Conservation (phyloP, 805 yeast species). For the Kodamaea laetipori region DNA sequence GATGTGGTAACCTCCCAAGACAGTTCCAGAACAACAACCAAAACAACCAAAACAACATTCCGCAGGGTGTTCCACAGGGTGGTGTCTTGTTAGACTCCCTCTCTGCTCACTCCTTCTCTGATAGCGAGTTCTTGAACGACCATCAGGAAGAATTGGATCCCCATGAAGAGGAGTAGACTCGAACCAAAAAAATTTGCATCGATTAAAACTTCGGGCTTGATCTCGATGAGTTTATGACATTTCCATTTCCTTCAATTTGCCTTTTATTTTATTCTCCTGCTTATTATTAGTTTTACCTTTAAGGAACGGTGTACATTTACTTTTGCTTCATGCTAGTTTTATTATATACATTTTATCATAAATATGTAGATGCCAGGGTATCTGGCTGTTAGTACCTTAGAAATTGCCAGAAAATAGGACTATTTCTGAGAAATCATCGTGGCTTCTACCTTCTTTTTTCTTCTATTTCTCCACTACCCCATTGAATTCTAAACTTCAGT, state of each 20-base stretch:
- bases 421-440: neutral
- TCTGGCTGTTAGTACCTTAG: neutral
- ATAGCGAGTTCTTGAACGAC: constrained; percentile 26
- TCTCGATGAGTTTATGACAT: constrained; percentile 1
- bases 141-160: constrained; percentile 16
- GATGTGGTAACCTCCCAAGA: constrained; percentile 94
- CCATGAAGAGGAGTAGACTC: constrained; percentile 7
- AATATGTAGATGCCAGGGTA: neutral
- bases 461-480: too few species aligned
- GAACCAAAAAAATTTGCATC: constrained; percentile 2
- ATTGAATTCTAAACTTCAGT: too few species aligned
- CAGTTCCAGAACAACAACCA: constrained; percentile 49
- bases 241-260: neutral
- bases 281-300: constrained; percentile 5
- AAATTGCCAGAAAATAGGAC: too few species aligned
- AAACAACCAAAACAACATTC: constrained; percentile 7
- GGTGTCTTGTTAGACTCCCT: constrained; percentile 15
- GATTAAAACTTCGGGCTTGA: neutral
- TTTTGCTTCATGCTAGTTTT: constrained; percentile 5
- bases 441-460: too few species aligned
- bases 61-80: constrained; percentile 8
- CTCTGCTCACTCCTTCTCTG: constrained; percentile 24
- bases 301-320: constrained; percentile 5
- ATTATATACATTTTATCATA: neutral
- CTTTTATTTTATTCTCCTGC: constrained; percentile 4